Conservation (phyloP, 306 rosid genomes). For the Psophocarpus tetragonolobus region DNA sequence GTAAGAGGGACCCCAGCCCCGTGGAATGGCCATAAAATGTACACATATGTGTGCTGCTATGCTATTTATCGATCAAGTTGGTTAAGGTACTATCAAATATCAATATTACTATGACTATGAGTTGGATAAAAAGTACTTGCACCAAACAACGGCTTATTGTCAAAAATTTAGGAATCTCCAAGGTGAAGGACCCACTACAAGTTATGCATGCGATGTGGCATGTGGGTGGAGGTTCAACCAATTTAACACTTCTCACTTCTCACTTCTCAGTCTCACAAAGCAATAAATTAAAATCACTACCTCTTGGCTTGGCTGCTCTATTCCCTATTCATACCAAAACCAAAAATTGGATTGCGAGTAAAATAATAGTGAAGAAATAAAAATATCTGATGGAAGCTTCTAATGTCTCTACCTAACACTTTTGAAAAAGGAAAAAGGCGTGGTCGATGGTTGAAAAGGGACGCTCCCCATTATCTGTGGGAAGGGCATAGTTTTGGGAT, state of each 20-base stretch:
- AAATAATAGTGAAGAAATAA: constrained; percentile 1
- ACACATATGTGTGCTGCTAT: constrained; percentile 25
- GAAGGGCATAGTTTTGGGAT: constrained; percentile 43
- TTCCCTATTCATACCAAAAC: neutral
- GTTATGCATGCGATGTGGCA: constrained; percentile 50
- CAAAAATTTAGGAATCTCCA: constrained; percentile 31
- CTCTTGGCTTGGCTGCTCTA: neutral
- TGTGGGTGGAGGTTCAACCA: constrained; percentile 39
- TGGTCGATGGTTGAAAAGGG: constrained; percentile 52
- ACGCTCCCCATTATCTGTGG: constrained; percentile 39
- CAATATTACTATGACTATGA: no score
- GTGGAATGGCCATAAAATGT: constrained; percentile 21
- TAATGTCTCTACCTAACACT: constrained; percentile 55
- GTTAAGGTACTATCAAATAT: constrained; percentile 39
- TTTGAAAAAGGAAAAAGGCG: constrained; percentile 40
- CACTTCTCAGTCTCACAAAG: neutral
- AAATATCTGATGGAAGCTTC: constrained; percentile 51
- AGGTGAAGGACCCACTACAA: constrained; percentile 39
- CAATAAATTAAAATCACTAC: constrained; percentile 14
- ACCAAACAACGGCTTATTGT: constrained; percentile 42
- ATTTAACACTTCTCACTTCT: neutral
- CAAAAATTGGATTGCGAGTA: neutral
- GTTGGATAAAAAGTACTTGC: constrained; percentile 35
- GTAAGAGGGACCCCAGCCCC: constrained; percentile 37
- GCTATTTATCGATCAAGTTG: constrained; percentile 38